These are phyloP conservation scores for Macrotyloma uniflorum DNA, from an alignment of 306 rosid genomes.

Conservation along the genomic window DNA sequence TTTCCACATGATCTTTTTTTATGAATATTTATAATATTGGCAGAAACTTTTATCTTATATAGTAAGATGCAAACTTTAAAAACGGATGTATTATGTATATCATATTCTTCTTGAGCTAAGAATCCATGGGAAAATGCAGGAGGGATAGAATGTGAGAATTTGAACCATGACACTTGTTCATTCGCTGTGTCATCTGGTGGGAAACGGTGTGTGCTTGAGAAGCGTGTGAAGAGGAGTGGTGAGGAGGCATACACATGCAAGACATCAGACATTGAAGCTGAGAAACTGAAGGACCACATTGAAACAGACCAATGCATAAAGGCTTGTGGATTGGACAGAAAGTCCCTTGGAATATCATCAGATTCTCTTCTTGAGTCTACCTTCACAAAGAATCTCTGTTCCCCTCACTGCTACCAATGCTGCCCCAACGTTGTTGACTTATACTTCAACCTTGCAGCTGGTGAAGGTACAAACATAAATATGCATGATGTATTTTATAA, in stretches of 20 bases:
- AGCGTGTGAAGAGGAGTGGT: conserved; percentile 62
- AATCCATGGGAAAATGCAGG: conserved; percentile 41
- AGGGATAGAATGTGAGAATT: conserved; percentile 62
- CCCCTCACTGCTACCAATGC: conserved; percentile 60
- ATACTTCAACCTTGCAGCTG: conserved; percentile 87
- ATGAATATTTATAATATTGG: too few species aligned
- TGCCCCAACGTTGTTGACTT: conserved; percentile 82
- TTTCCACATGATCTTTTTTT: too few species aligned
- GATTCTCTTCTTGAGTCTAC: conserved; percentile 69
- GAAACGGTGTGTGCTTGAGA: conserved; percentile 84
- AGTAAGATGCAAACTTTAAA: too few species aligned
- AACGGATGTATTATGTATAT: too few species aligned
- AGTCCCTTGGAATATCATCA: conserved; percentile 72
- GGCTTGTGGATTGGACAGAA: conserved; percentile 74
- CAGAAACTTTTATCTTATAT: too few species aligned
- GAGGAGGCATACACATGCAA: conserved; percentile 74
- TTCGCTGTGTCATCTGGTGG: conserved; percentile 71
- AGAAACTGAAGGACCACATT: conserved; percentile 60
- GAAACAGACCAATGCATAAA: conserved; percentile 68
- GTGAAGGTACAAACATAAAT: conserved; percentile 59
- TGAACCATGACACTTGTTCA: conserved; percentile 60
- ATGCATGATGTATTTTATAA: not conserved
- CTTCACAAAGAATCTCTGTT: conserved; percentile 70
- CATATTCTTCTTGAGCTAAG: too few species aligned
- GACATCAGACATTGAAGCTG: conserved; percentile 74